Evolutionary conservation across 2,329 filamentous ascomycete species (phyloP).

Genomic region (Chalara sp.): DNA sequence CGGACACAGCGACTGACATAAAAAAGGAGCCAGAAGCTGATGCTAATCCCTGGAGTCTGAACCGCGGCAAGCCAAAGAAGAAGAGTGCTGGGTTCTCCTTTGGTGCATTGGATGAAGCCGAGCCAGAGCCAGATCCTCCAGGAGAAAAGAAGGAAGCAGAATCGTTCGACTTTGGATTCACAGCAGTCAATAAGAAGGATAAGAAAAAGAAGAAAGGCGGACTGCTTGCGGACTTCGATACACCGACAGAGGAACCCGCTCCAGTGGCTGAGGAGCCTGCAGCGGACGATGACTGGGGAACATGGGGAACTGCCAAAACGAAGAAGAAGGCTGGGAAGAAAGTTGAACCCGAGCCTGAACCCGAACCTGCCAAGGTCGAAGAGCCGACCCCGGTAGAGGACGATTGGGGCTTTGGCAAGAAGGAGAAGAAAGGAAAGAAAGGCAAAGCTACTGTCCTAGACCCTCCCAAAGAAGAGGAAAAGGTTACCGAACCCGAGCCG

Average conservation of each 20-base stretch:
- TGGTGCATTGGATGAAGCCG: constrained; percentile 37
- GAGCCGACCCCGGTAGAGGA: constrained; percentile 19
- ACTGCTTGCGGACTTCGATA: constrained; percentile 16
- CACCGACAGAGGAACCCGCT: constrained; percentile 18
- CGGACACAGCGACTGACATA: constrained; percentile 33
- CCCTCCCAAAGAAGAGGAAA: constrained; percentile 16
- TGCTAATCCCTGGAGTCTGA: constrained; percentile 43
- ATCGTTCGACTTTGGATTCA: constrained; percentile 28
- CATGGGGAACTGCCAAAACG: constrained; percentile 40
- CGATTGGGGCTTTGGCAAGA: constrained; percentile 12
- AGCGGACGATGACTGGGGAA: constrained; percentile 42
- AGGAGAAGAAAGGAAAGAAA: constrained; percentile 42
- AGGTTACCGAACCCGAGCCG: constrained; percentile 18
- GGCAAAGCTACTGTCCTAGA: constrained; percentile 27
- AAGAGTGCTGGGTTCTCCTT: constrained; percentile 43
- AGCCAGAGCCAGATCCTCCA: constrained; percentile 19
- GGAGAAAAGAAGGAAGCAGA: constrained; percentile 30
- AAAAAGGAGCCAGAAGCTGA: constrained; percentile 37
- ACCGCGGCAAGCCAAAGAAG: constrained; percentile 44
- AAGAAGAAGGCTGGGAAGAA: constrained; percentile 38
- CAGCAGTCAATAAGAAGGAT: constrained; percentile 32
- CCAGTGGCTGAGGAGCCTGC: constrained; percentile 19
- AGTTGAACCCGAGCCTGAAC: constrained; percentile 23
- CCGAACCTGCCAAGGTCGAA: constrained; percentile 18
- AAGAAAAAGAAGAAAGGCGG: constrained; percentile 38